Percentiles rank a stretch among this genome's conserved stretches.
phyloP scores from a whole-genome alignment of 192 early-diverging fungal genomes.

The Dissophora globulifera region DNA sequence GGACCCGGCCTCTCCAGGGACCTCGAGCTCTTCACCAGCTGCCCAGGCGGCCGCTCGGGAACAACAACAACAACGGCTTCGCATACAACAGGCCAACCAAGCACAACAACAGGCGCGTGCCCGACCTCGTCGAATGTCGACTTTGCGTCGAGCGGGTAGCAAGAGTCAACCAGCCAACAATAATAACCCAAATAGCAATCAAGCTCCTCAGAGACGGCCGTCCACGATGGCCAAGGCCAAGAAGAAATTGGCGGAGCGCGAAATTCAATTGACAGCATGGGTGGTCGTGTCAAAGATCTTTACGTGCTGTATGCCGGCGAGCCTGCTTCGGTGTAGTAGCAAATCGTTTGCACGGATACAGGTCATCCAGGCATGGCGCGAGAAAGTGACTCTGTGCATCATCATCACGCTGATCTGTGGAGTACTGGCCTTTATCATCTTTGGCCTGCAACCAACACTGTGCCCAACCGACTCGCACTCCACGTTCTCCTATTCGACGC shows the following conservation, averaged over 20 bases:
- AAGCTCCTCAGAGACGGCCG: conserved; percentile 19
- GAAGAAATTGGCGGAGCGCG: conserved; percentile 32
- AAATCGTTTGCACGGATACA: conserved; percentile 55
- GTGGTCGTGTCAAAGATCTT: conserved; percentile 57
- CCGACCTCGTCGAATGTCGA: conserved; percentile 34
- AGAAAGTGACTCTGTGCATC: conserved; percentile 64
- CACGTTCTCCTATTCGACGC: conserved; percentile 6
- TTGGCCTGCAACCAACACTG: conserved; percentile 51
- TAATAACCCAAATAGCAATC: conserved; percentile 24
- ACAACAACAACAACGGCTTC: conserved; percentile 36
- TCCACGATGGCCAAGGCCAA: conserved; percentile 26
- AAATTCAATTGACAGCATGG: conserved; percentile 36
- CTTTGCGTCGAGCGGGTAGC: conserved; percentile 37
- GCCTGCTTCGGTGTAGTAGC: conserved; percentile 48
- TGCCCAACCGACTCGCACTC: conserved; percentile 34
- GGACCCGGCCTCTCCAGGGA: neutral
- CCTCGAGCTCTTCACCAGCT: conserved; percentile 10
- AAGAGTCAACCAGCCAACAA: conserved; percentile 1
- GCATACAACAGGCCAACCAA: conserved; percentile 34
- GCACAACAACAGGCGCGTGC: conserved; percentile 12
- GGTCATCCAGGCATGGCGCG: conserved; percentile 65
- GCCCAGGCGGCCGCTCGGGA: conserved; percentile 28
- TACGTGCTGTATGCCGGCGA: conserved; percentile 61
- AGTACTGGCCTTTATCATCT: conserved; percentile 58
- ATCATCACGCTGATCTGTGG: conserved; percentile 54